These are phyloP conservation scores for Candida neerlandica DNA, from an alignment of 1,139 yeast genomes.

Conservation along the genomic window DNA sequence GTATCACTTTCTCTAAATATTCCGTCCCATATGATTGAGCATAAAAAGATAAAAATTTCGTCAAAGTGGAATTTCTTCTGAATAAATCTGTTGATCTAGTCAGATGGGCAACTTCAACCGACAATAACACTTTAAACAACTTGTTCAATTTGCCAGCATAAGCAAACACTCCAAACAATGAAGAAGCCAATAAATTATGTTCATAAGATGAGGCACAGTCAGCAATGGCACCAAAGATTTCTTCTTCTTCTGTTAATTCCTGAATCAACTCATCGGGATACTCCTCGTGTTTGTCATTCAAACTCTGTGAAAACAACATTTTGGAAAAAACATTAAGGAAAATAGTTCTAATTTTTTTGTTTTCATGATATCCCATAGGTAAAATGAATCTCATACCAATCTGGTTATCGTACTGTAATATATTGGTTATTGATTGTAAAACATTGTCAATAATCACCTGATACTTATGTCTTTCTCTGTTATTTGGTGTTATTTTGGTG, in stretches of 20 bases:
- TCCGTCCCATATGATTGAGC: conserved; percentile 67
- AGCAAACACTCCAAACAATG: conserved; percentile 65
- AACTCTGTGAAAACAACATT: conserved; percentile 51
- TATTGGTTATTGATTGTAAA: conserved; percentile 66
- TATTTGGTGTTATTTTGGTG: conserved; percentile 29
- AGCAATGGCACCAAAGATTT: conserved; percentile 54
- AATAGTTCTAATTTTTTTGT: conserved; percentile 64
- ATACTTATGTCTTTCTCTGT: conserved; percentile 53
- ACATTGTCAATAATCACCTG: conserved; percentile 63
- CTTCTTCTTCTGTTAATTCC: conserved; percentile 27
- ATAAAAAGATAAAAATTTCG: conserved; percentile 71
- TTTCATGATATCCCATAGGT: conserved; percentile 77
- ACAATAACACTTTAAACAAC: conserved; percentile 58
- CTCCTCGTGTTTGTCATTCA: conserved; percentile 24
- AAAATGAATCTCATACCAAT: conserved; percentile 77
- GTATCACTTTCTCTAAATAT: conserved; percentile 55
- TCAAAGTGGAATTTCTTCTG: conserved; percentile 81
- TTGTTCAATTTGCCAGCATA: conserved; percentile 55
- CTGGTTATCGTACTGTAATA: conserved; percentile 72
- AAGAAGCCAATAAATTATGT: conserved; percentile 58
- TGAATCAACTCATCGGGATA: conserved; percentile 27
- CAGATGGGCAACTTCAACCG: conserved; percentile 63
- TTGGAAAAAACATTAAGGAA: conserved; percentile 78
- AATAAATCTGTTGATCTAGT: conserved; percentile 70
- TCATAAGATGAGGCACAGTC: conserved; percentile 64